phyloP scores from a whole-genome alignment of 768 basidiomycete species.

The Auricularia cornea region DNA sequence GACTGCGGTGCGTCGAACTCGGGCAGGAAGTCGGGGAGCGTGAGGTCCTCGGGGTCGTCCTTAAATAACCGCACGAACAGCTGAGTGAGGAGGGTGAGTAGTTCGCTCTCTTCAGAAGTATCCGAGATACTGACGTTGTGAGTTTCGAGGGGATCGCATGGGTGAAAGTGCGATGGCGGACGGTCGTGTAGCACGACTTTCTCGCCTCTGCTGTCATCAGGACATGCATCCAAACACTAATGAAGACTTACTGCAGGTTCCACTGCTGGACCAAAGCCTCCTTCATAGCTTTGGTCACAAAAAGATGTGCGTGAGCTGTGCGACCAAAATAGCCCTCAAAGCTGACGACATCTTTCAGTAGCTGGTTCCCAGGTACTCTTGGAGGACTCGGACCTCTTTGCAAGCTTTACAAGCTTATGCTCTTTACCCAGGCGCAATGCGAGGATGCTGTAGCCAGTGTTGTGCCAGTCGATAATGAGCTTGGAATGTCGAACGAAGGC shows the following conservation, averaged over 20 bases:
- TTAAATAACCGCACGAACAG: constrained; percentile 22
- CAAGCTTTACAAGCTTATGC: constrained; percentile 65
- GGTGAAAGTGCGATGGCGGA: constrained; percentile 79
- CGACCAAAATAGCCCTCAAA: constrained; percentile 78
- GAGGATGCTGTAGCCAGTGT: constrained; percentile 90
- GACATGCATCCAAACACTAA: not conserved
- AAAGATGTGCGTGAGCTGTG: constrained; percentile 79
- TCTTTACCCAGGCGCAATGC: constrained; percentile 65
- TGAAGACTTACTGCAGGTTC: constrained; percentile 56
- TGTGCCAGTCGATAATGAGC: constrained; percentile 98
- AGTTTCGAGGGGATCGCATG: constrained; percentile 55
- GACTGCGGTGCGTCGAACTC: constrained; percentile 43
- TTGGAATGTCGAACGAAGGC: constrained; percentile 62
- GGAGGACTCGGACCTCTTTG: constrained; percentile 50
- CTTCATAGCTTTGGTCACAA: constrained; percentile 86
- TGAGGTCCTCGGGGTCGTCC: not conserved
- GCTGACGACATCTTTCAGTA: constrained; percentile 34
- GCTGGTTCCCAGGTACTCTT: constrained; percentile 4
- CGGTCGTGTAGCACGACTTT: constrained; percentile 80
- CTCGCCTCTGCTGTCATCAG: constrained; percentile 58
- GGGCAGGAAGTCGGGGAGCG: constrained; percentile 41
- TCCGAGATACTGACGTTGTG: constrained; percentile 57
- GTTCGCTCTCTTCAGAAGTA: too few relatives aligned
- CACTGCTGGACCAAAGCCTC: constrained; percentile 62
- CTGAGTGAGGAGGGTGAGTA: constrained; percentile 11